Percentiles rank a stretch among this genome's conserved stretches.
These are phyloP conservation scores for Heritiera littoralis DNA, from an alignment of 345 rosid species.

Conservation along the genomic window DNA sequence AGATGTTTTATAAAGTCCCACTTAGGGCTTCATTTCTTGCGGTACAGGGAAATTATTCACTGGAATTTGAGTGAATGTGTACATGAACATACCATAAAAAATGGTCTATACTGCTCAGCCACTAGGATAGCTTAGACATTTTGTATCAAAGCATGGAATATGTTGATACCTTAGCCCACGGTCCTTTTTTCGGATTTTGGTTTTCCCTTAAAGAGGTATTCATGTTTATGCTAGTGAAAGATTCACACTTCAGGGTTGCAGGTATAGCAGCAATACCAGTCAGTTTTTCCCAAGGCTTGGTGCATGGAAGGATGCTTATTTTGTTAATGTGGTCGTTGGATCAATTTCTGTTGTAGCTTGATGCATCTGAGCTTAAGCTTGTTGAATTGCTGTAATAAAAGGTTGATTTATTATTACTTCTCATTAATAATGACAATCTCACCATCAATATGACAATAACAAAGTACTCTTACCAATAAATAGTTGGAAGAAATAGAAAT, in stretches of 20 bases:
- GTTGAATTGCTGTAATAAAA: neutral
- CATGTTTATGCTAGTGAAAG: slow-evolving; percentile 23
- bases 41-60: slow-evolving; percentile 1
- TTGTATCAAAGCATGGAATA: neutral
- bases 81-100: slow-evolving; percentile 21
- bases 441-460: no score
- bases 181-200: neutral
- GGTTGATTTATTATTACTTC: neutral
- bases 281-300: slow-evolving; percentile 12
- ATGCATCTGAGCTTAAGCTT: slow-evolving; percentile 13
- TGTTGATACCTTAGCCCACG: slow-evolving; percentile 19
- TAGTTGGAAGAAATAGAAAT: no score
- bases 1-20: neutral
- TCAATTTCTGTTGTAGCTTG: neutral
- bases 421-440: no score
- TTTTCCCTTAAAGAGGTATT: slow-evolving; percentile 7
- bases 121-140: neutral
- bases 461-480: no score
- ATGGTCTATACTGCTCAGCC: slow-evolving; percentile 3
- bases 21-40: slow-evolving; percentile 2
- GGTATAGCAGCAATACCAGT: neutral
- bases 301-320: neutral
- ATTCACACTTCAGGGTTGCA: neutral
- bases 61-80: slow-evolving; percentile 20
- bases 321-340: neutral